A percentile compares a stretch with the other conserved stretches of the same genome.
phyloP scores from a whole-genome alignment of 495 filamentous ascomycete genomes.

The Aspergillus panamensis region DNA sequence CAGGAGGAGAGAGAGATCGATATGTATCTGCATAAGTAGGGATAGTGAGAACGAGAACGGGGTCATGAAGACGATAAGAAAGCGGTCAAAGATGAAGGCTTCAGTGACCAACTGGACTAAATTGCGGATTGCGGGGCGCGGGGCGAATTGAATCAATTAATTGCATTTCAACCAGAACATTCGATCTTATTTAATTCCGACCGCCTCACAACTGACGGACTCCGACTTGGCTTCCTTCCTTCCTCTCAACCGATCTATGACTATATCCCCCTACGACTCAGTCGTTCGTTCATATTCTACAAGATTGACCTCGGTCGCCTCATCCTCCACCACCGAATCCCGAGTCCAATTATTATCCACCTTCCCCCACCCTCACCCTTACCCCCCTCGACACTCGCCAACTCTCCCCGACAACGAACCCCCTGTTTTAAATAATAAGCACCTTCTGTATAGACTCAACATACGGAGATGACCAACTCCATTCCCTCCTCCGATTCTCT shows the following conservation, averaged over 20 bases:
- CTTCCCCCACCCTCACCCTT: not conserved
- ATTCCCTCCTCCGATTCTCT: not conserved
- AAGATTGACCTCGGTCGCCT: not conserved
- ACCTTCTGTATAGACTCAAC: not conserved
- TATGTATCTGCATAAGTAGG: too few relatives aligned
- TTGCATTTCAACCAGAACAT: constrained; percentile 11
- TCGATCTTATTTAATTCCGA: not conserved
- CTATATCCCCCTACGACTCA: not conserved
- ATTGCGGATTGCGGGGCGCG: constrained; percentile 19
- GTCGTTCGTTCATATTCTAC: too few relatives aligned
- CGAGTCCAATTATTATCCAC: not conserved
- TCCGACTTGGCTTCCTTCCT: too few relatives aligned
- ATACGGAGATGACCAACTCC: constrained; percentile 5
- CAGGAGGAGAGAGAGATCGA: too few relatives aligned
- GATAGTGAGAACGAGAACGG: too few relatives aligned
- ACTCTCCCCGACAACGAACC: too few relatives aligned
- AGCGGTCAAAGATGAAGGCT: constrained; percentile 13
- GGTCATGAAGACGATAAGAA: constrained; percentile 20
- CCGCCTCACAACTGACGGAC: too few relatives aligned
- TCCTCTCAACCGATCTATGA: not conserved
- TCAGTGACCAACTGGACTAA: not conserved
- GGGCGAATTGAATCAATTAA: not conserved
- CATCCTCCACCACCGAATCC: not conserved
- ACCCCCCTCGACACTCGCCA: not conserved
- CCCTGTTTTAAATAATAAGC: not conserved